A percentile compares a stretch with the other conserved stretches of the same genome.
Evolutionary conservation across 2,329 filamentous ascomycete species (phyloP).

Genomic region (Mycosphaerella arachidis): DNA sequence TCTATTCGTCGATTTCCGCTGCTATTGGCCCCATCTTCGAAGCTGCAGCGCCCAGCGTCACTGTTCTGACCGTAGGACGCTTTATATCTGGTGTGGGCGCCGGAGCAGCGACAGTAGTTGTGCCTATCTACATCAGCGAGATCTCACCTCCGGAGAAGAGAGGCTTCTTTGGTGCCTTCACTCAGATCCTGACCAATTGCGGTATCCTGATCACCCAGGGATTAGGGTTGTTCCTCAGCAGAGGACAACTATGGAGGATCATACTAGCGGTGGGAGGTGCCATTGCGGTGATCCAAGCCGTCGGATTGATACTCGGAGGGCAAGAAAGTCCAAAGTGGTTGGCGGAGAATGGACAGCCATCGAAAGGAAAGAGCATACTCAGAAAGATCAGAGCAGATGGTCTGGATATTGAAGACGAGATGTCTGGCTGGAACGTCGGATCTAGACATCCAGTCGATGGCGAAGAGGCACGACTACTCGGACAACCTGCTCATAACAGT

Average conservation of each 20-base stretch:
- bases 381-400: constrained; percentile 69
- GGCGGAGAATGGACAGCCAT: constrained; percentile 59
- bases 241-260: constrained; percentile 73
- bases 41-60: constrained; percentile 64
- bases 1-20: constrained; percentile 71
- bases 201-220: constrained; percentile 82
- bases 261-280: constrained; percentile 70
- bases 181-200: constrained; percentile 84
- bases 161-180: constrained; percentile 72
- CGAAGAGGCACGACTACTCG: constrained; percentile 53
- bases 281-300: constrained; percentile 62
- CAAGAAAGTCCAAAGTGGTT: constrained; percentile 88
- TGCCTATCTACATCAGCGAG: constrained; percentile 92
- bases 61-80: constrained; percentile 66
- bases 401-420: constrained; percentile 68
- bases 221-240: constrained; percentile 81
- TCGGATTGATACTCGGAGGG: constrained; percentile 65
- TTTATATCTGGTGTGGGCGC: constrained; percentile 78
- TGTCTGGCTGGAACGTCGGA: constrained; percentile 47
- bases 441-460: constrained; percentile 28
- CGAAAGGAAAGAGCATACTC: constrained; percentile 62
- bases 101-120: constrained; percentile 85
- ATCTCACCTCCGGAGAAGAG: constrained; percentile 63
- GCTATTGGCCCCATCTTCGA: constrained; percentile 70
- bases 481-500: constrained; percentile 12